Evolutionary conservation across 2,329 filamentous ascomycete genomes (phyloP).

Genomic region (Fusarium oxysporum): DNA sequence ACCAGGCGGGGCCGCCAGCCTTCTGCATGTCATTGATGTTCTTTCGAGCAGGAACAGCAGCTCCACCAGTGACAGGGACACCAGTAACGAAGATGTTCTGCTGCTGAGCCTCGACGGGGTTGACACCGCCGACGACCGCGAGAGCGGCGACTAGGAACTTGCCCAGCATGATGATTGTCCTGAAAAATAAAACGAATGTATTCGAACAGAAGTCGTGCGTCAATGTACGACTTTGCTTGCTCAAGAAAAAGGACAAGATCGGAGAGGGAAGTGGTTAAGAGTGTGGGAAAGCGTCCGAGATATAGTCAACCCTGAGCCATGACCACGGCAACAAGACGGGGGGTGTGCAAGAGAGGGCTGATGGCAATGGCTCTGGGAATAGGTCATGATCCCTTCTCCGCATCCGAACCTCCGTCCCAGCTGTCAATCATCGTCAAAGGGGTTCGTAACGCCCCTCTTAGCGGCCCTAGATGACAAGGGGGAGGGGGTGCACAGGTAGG

Average conservation of each 20-base stretch:
- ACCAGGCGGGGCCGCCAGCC: conserved; percentile 59
- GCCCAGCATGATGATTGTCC: conserved; percentile 36
- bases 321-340: conserved; percentile 20
- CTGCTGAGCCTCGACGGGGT: conserved; percentile 42
- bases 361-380: conserved; percentile 10
- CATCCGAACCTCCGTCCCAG: conserved; percentile 34
- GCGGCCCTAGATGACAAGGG: conserved; percentile 36
- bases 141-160: conserved; percentile 40
- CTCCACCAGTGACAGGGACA: conserved; percentile 52
- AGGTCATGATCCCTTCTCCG: conserved; percentile 34
- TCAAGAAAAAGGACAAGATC: conserved; percentile 26
- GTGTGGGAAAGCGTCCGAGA: conserved; percentile 32
- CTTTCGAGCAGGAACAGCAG: conserved; percentile 57
- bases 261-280: background rate
- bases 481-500: conserved; percentile 36
- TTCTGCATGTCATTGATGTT: conserved; percentile 61
- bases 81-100: conserved; percentile 53
- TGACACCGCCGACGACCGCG: conserved; percentile 41
- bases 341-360: conserved; percentile 5
- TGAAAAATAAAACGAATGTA: conserved; percentile 31
- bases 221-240: conserved; percentile 38
- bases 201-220: conserved; percentile 33
- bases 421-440: conserved; percentile 42
- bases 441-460: conserved; percentile 34
- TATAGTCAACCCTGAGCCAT: conserved; percentile 34